Percentiles rank a stretch among this genome's conserved stretches.
Conservation (phyloP, 495 filamentous ascomycete species). For the Penicillium lagena region DNA sequence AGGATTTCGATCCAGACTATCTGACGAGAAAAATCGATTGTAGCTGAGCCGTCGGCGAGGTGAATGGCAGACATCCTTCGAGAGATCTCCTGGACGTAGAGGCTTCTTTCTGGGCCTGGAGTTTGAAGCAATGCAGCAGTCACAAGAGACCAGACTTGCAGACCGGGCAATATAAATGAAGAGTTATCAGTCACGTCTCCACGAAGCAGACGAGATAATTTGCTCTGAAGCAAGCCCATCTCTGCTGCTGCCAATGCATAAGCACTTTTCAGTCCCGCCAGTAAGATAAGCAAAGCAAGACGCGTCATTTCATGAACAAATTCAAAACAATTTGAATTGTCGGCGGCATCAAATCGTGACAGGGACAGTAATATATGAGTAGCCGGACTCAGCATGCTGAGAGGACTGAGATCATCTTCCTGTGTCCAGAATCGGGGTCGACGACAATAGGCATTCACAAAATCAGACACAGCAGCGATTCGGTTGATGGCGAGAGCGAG, state of each 20-base stretch:
- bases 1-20: too few species aligned
- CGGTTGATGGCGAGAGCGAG: too few species aligned
- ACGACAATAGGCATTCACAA: not conserved
- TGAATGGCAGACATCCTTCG: too few species aligned
- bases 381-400: not conserved
- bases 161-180: too few species aligned
- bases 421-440: conserved; percentile 1
- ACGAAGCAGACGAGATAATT: conserved; percentile 15
- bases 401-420: not conserved
- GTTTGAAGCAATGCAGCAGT: too few species aligned
- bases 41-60: too few species aligned
- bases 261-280: not conserved
- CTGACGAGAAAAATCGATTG: too few species aligned
- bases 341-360: not conserved
- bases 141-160: too few species aligned
- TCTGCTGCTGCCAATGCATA: not conserved
- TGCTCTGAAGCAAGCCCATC: conserved; percentile 4
- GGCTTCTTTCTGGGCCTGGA: too few species aligned
- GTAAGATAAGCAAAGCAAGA: not conserved
- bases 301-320: not conserved
- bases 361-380: not conserved
- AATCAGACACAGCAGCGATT: not conserved
- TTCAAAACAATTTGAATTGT: not conserved
- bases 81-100: too few species aligned
- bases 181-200: too few species aligned